These are phyloP conservation scores for Chlorella vulgaris DNA, from an alignment of 139 green algal species.

Conservation along the genomic window DNA sequence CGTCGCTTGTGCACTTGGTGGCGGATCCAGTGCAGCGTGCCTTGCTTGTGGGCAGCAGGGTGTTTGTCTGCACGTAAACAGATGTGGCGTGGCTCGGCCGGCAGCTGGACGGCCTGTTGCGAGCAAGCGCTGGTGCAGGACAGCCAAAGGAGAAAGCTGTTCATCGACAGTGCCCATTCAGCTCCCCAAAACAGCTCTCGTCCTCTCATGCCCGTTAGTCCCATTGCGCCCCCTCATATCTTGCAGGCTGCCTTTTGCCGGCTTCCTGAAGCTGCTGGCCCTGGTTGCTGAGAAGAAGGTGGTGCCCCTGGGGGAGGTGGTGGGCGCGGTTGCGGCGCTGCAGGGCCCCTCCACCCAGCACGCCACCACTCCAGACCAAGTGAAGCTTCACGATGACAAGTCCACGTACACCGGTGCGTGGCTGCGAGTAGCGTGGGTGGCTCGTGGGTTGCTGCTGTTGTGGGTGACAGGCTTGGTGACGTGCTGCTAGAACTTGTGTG, in stretches of 20 bases:
- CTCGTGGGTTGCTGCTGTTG: neutral
- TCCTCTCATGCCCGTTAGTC: neutral
- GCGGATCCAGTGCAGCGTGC: no score
- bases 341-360: neutral
- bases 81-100: no score
- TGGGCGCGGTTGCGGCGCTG: neutral
- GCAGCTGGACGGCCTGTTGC: no score
- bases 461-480: neutral
- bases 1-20: no score
- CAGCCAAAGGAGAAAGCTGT: no score
- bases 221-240: neutral
- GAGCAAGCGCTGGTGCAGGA: no score
- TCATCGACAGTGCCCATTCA: no score
- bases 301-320: neutral
- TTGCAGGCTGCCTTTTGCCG: conserved; percentile 11
- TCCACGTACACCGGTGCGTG: conserved; percentile 8
- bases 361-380: neutral
- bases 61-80: no score
- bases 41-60: no score
- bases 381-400: conserved; percentile 12
- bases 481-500: no score
- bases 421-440: neutral
- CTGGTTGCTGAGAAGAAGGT: conserved; percentile 12
- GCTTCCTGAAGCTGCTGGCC: conserved; percentile 13
- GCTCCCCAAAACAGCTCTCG: no score